phyloP scores from a whole-genome alignment of 331 rosid genomes.

The Ulmus americana region DNA sequence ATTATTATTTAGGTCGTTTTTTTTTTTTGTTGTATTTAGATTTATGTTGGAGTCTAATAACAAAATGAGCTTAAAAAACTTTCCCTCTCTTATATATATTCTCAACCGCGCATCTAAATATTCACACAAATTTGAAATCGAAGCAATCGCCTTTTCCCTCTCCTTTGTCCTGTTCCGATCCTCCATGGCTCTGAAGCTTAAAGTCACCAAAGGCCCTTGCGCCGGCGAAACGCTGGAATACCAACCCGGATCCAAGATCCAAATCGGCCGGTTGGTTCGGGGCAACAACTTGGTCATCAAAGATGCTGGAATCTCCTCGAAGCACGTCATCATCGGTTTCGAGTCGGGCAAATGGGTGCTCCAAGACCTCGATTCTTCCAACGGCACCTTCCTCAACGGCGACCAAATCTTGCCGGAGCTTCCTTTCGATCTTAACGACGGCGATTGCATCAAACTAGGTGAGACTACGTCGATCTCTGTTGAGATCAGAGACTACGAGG shows the following conservation, averaged over 20 bases:
- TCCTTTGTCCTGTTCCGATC: too few relatives aligned
- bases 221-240: slow-evolving; percentile 47
- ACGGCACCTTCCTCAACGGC: slow-evolving; percentile 59
- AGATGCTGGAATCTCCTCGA: slow-evolving; percentile 70
- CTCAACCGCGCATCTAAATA: too few relatives aligned
- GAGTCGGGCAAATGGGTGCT: slow-evolving; percentile 48
- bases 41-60: too few relatives aligned
- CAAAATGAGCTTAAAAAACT: too few relatives aligned
- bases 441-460: slow-evolving; percentile 55
- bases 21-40: too few relatives aligned
- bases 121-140: too few relatives aligned
- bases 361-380: slow-evolving; percentile 68
- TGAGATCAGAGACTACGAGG: slow-evolving; percentile 10
- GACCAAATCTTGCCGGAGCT: slow-evolving; percentile 28
- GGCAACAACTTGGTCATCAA: slow-evolving; percentile 61
- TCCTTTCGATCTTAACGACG: slow-evolving; percentile 38
- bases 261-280: slow-evolving; percentile 54
- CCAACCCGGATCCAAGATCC: slow-evolving; percentile 32
- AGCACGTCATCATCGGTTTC: slow-evolving; percentile 49
- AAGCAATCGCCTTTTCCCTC: not conserved
- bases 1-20: too few relatives aligned
- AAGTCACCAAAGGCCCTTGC: slow-evolving; percentile 55
- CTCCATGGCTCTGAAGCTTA: slow-evolving; percentile 35
- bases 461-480: slow-evolving; percentile 53
- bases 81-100: too few relatives aligned